phyloP scores from a whole-genome alignment of 2,329 filamentous ascomycete genomes.

The Colletotrichum abscissum region DNA sequence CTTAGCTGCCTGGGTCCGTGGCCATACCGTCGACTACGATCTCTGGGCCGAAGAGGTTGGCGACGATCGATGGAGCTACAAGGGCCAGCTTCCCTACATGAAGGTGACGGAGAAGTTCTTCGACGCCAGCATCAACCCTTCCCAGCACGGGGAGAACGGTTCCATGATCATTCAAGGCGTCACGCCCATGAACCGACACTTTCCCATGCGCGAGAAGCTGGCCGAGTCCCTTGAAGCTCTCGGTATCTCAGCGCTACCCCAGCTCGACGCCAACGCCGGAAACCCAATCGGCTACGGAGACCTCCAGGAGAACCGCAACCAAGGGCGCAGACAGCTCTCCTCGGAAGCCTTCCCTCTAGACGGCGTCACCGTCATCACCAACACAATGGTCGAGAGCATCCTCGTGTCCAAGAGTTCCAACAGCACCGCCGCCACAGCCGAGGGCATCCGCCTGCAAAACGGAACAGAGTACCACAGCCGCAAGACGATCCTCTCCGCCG shows the following conservation, averaged over 20 bases:
- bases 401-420: conserved; percentile 18
- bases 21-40: conserved; percentile 56
- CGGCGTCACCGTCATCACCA: conserved; percentile 39
- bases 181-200: conserved; percentile 46
- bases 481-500: conserved; percentile 55
- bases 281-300: conserved; percentile 47
- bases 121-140: conserved; percentile 40
- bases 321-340: conserved; percentile 41
- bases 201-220: conserved; percentile 49
- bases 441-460: conserved; percentile 43
- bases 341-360: conserved; percentile 40
- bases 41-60: conserved; percentile 49
- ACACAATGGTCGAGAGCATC: conserved; percentile 39
- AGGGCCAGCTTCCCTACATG: conserved; percentile 58
- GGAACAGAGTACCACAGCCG: conserved; percentile 41
- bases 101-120: conserved; percentile 49
- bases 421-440: conserved; percentile 26
- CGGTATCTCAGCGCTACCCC: conserved; percentile 42
- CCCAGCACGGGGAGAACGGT: conserved; percentile 51
- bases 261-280: conserved; percentile 43
- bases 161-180: conserved; percentile 48
- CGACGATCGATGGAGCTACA: conserved; percentile 57
- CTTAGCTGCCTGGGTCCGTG: conserved; percentile 52
- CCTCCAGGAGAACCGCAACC: conserved; percentile 41
- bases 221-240: conserved; percentile 54